Percentiles rank a stretch among this genome's conserved stretches.
These are phyloP conservation scores for Naganishia liquefaciens DNA, from an alignment of 1,284 basidiomycete genomes.

Conservation along the genomic window DNA sequence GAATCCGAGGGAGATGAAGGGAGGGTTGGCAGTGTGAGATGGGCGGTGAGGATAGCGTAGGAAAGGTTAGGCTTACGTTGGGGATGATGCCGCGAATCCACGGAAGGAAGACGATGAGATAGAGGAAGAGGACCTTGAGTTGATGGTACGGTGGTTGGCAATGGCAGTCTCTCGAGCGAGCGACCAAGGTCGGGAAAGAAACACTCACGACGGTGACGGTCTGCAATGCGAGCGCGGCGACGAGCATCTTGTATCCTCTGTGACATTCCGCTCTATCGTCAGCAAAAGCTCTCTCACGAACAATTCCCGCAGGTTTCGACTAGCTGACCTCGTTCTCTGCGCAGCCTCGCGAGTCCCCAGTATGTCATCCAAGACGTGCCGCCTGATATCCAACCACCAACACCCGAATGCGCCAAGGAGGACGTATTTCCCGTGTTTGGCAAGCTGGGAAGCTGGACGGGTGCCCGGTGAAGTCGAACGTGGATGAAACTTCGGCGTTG, in stretches of 20 bases:
- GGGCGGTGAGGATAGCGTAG: not conserved
- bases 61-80: slow-evolving; percentile 42
- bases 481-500: slow-evolving; percentile 20
- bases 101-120: slow-evolving; percentile 52
- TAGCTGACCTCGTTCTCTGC: not conserved
- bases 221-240: slow-evolving; percentile 40
- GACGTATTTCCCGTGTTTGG: slow-evolving; percentile 54
- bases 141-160: no score
- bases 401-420: slow-evolving; percentile 42
- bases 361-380: slow-evolving; percentile 35
- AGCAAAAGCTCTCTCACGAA: slow-evolving; percentile 3
- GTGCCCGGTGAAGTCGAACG: slow-evolving; percentile 18
- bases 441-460: slow-evolving; percentile 22
- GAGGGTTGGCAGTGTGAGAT: not conserved
- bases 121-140: slow-evolving; percentile 52
- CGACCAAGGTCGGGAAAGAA: no score
- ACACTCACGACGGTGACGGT: slow-evolving; percentile 43
- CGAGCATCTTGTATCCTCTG: slow-evolving; percentile 36
- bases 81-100: slow-evolving; percentile 52
- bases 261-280: not conserved
- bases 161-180: no score
- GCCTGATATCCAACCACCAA: slow-evolving; percentile 46
- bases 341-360: slow-evolving; percentile 22
- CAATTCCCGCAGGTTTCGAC: not conserved
- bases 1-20: no score